phyloP scores from a whole-genome alignment of 202 grass and related monocot species.

The Musa balbisiana region DNA sequence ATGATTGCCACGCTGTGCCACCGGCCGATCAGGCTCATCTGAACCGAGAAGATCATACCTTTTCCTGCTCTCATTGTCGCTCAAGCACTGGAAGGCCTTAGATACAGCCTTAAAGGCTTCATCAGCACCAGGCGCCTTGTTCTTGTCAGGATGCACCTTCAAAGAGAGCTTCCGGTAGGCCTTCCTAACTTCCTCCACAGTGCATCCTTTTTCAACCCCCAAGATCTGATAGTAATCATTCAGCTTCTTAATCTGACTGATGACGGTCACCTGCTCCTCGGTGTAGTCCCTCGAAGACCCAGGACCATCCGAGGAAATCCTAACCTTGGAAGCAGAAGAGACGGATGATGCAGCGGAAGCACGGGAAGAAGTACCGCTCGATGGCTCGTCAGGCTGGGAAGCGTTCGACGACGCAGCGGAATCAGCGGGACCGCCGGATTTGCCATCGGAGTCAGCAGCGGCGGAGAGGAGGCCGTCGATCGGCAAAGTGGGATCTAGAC shows the following conservation, averaged over 20 bases:
- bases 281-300: slow-evolving; percentile 18
- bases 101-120: slow-evolving; percentile 28
- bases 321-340: slow-evolving; percentile 27
- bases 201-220: slow-evolving; percentile 21
- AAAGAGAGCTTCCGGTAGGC: slow-evolving; percentile 24
- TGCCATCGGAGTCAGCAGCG: slow-evolving; percentile 11
- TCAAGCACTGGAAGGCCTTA: slow-evolving; percentile 25
- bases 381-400: background rate
- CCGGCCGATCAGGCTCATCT: slow-evolving; percentile 4
- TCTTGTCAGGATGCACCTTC: slow-evolving; percentile 28
- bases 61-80: slow-evolving; percentile 10
- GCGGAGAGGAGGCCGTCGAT: slow-evolving; percentile 60
- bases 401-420: slow-evolving; percentile 16
- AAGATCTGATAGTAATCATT: slow-evolving; percentile 26
- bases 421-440: slow-evolving; percentile 15
- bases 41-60: slow-evolving; percentile 11
- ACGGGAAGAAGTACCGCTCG: slow-evolving; percentile 2
- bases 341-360: background rate
- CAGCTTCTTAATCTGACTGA: slow-evolving; percentile 16
- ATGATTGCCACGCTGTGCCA: background rate
- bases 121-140: slow-evolving; percentile 22
- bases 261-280: slow-evolving; percentile 4
- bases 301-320: slow-evolving; percentile 24
- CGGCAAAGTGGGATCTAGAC: slow-evolving; percentile 76
- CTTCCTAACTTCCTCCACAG: slow-evolving; percentile 17